Evolutionary conservation across 768 basidiomycete species (phyloP).

Genomic region (Auriscalpium vulgare): DNA sequence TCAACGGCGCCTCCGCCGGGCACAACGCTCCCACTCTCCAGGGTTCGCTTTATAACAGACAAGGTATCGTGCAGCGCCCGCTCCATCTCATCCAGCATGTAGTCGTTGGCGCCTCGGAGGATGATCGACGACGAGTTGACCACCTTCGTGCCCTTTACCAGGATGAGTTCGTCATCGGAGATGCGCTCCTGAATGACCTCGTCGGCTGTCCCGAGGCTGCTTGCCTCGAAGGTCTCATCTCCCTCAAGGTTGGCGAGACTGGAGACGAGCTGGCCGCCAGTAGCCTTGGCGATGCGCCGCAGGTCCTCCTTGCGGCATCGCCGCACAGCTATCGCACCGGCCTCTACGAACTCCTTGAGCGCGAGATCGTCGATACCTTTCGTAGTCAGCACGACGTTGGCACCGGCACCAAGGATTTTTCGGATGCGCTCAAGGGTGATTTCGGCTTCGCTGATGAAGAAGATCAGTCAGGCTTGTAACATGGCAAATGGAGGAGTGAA

Average conservation of each 20-base stretch:
- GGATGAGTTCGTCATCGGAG: slow-evolving; percentile 95
- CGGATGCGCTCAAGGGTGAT: slow-evolving; percentile 93
- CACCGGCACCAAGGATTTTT: slow-evolving; percentile 92
- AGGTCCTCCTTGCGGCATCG: slow-evolving; percentile 97
- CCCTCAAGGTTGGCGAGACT: slow-evolving; percentile 95
- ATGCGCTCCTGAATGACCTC: slow-evolving; percentile 97
- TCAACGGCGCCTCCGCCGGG: slow-evolving; percentile 98
- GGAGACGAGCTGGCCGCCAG: slow-evolving; percentile 88
- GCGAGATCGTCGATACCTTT: slow-evolving; percentile 99
- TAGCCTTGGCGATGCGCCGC: slow-evolving; percentile 93
- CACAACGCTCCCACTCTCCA: slow-evolving; percentile 93
- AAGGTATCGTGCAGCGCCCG: slow-evolving; percentile 89
- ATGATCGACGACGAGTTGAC: slow-evolving; percentile 91
- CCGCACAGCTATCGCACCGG: slow-evolving; percentile 97
- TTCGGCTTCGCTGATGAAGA: slow-evolving; percentile 71
- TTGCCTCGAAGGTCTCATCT: slow-evolving; percentile 93
- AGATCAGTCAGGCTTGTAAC: slow-evolving; percentile 1
- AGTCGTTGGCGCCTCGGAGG: slow-evolving; percentile 95
- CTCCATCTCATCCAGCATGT: slow-evolving; percentile 99
- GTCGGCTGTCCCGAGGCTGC: slow-evolving; percentile 85
- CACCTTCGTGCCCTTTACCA: slow-evolving; percentile 96
- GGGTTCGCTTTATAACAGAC: slow-evolving; percentile 91
- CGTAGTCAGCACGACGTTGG: slow-evolving; percentile 94
- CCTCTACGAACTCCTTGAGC: slow-evolving; percentile 97
- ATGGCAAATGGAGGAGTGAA: not conserved